Base-by-base conservation (phyloP, 2,329 filamentous ascomycete species). In the Lachnellula suecica region DNA sequence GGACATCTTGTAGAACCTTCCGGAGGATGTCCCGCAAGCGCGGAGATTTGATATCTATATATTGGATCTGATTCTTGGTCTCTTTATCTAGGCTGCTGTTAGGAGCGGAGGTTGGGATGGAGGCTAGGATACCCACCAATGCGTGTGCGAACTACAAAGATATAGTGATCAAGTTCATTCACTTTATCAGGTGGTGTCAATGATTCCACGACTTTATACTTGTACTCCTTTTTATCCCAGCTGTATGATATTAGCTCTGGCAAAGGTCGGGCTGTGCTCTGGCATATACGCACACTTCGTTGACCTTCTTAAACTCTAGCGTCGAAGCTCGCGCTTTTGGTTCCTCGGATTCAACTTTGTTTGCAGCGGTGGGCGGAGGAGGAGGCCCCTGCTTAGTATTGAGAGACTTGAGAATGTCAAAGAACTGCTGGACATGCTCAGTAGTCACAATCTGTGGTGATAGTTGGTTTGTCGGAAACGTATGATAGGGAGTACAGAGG, bases 151-250 rank as follows among this genome's bases (percentile, higher is more conserved):
- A 53, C 50, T n/a, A 57, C 44, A 56, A 59, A 59, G 10, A 57
- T 46, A 31, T 57, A 59, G 23, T 52, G n/a, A 53, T 55, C 50
- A 2, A 55, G 37, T 31, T 53, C 35, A 52, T 49, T 54, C 40
- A 37, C 47, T 47, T 58, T 44, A 25, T 49, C 47, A 42, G 31
- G 22, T 52, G 29, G 45, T 17, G 29, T 51, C 4, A 53, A 23
- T 40, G 58, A 59, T 52, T 66, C 61, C 24, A 60, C 56, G 29
- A 64, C 58, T 57, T 63, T 66, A 52, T 67, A 68, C 59, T 62
- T 65, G 25, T 57, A 63, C 34, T 50, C 55, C 34, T 62, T 55
- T 47, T 11, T 29, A 19, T 44, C 54, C 57, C 25, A 63, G 22
- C 57, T 63, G 27, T 50, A n/a, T n/a, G n/a, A n/a, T 47, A 47